phyloP scores from a whole-genome alignment of 805 yeast genomes.

The Hanseniaspora jakobsenii region DNA sequence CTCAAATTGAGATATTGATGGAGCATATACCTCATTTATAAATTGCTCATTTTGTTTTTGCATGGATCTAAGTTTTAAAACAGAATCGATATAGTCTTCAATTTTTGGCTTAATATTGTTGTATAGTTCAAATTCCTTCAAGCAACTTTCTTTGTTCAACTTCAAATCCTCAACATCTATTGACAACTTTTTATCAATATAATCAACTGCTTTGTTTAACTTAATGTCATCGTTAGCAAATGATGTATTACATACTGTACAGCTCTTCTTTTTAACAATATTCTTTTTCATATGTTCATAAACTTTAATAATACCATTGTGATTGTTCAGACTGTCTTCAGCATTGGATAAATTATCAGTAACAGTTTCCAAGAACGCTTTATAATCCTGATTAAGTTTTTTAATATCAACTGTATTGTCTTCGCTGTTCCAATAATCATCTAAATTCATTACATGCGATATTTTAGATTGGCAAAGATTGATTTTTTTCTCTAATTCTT shows the following conservation, averaged over 20 bases:
- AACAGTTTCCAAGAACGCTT: slow-evolving; percentile 37
- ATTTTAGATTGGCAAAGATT: no score
- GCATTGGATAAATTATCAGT: slow-evolving; percentile 30
- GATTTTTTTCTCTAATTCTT: no score
- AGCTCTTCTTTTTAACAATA: slow-evolving; percentile 46
- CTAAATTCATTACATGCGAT: no score
- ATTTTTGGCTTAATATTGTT: slow-evolving; percentile 17
- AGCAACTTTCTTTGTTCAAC: slow-evolving; percentile 22
- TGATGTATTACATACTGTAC: slow-evolving; percentile 60
- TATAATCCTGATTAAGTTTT: background rate
- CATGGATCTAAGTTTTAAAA: no score
- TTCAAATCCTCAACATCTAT: slow-evolving; percentile 17
- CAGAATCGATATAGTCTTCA: background rate
- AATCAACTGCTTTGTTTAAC: slow-evolving; percentile 1
- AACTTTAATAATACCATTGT: slow-evolving; percentile 56
- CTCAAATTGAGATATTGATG: no score
- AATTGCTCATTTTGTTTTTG: no score
- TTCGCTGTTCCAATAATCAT: no score
- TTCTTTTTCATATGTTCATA: slow-evolving; percentile 55
- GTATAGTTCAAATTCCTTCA: slow-evolving; percentile 22
- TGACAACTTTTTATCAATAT: slow-evolving; percentile 13
- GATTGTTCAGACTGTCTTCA: slow-evolving; percentile 53
- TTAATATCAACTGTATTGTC: no score
- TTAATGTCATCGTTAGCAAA: slow-evolving; percentile 28
- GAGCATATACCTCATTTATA: no score